These are phyloP conservation scores for Pseudopithomyces maydicus DNA, from an alignment of 2,329 filamentous ascomycete species.

Conservation along the genomic window DNA sequence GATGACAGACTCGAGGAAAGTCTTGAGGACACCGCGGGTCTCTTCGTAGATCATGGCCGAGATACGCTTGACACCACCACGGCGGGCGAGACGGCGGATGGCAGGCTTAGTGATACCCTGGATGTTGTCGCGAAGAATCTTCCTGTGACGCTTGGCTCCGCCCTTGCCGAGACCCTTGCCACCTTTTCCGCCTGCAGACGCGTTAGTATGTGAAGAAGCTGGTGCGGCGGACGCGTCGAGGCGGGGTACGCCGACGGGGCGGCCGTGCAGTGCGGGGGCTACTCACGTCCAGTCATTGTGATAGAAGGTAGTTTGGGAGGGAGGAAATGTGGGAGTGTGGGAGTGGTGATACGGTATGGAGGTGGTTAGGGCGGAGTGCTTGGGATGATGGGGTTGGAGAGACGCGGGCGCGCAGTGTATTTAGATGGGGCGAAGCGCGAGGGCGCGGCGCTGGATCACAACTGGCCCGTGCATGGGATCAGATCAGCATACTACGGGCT, in stretches of 20 bases:
- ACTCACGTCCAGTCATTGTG: slow-evolving; percentile 60
- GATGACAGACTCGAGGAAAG: slow-evolving; percentile 82
- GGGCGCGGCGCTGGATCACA: slow-evolving; percentile 35
- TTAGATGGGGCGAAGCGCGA: slow-evolving; percentile 30
- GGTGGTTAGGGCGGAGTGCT: slow-evolving; percentile 16
- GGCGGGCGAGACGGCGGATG: slow-evolving; percentile 96
- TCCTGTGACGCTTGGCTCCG: slow-evolving; percentile 97
- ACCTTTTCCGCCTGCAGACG: slow-evolving; percentile 79
- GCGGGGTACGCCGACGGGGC: slow-evolving; percentile 13
- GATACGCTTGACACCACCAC: slow-evolving; percentile 99
- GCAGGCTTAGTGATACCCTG: slow-evolving; percentile 99
- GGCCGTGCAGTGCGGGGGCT: slow-evolving; percentile 14
- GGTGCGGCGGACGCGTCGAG: slow-evolving; percentile 2
- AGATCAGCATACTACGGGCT: slow-evolving; percentile 7
- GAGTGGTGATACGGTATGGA: slow-evolving; percentile 6
- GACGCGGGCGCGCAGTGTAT: slow-evolving; percentile 22
- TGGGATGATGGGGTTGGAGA: slow-evolving; percentile 19
- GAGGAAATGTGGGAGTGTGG: slow-evolving; percentile 18
- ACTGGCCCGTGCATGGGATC: slow-evolving; percentile 29
- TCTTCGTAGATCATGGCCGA: slow-evolving; percentile 92
- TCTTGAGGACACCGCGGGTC: slow-evolving; percentile 81
- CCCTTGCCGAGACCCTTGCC: slow-evolving; percentile 98
- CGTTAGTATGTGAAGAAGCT: slow-evolving; percentile 50
- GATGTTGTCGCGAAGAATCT: slow-evolving; percentile 99
- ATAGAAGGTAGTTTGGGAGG: slow-evolving; percentile 23